phyloP scores from a whole-genome alignment of 2,329 filamentous ascomycete genomes.

The Hypoxylon sp. region DNA sequence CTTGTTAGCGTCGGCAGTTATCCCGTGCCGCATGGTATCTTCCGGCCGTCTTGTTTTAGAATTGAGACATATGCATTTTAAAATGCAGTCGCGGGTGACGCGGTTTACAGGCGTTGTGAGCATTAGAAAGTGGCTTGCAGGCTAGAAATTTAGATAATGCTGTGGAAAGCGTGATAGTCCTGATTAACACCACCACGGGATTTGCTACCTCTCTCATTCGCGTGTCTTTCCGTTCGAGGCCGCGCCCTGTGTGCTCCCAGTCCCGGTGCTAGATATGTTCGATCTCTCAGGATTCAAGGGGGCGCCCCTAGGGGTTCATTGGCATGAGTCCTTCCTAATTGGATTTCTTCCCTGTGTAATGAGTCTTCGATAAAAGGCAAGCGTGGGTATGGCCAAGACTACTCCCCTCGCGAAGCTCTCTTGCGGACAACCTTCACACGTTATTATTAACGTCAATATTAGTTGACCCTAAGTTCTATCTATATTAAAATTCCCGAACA shows the following conservation, averaged over 20 bases:
- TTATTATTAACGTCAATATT: neutral
- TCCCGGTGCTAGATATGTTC: neutral
- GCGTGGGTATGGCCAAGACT: neutral
- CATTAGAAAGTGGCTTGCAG: constrained; percentile 22
- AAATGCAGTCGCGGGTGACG: neutral
- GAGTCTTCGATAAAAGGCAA: neutral
- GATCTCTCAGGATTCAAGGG: constrained; percentile 1
- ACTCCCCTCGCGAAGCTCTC: neutral
- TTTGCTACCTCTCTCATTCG: constrained; percentile 16
- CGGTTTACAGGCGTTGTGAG: constrained; percentile 7
- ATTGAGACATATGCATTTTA: constrained; percentile 19
- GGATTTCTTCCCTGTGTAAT: neutral
- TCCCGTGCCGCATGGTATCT: constrained; percentile 13
- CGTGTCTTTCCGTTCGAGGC: constrained; percentile 16
- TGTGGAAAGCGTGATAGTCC: constrained; percentile 17
- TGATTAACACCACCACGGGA: neutral
- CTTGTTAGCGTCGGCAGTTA: constrained; percentile 9
- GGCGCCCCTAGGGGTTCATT: neutral
- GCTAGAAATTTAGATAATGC: constrained; percentile 35
- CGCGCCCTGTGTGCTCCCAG: constrained; percentile 7
- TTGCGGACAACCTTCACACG: neutral
- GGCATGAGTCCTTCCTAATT: neutral
- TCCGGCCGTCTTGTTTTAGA: constrained; percentile 7
- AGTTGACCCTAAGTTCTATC: neutral
- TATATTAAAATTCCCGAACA: neutral